A percentile compares a stretch with the other conserved stretches of the same genome.
Conservation (phyloP, 768 basidiomycete species). For the Leccinum longicurvipes region DNA sequence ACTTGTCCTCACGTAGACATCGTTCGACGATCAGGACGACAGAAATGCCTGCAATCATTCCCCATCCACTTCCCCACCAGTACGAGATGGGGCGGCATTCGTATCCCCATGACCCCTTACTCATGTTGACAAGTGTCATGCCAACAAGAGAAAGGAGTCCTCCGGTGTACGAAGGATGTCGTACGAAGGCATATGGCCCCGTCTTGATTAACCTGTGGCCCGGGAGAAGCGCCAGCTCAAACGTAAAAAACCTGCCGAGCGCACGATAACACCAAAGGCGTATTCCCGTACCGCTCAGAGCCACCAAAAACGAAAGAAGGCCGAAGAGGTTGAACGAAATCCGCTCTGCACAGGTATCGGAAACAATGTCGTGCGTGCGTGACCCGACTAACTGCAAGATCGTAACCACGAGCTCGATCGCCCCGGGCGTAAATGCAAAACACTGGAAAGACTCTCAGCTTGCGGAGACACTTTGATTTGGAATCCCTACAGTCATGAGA, state of each 20-base stretch:
- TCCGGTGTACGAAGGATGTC: slow-evolving; percentile 14
- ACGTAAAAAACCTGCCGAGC: slow-evolving; percentile 39
- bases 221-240: slow-evolving; percentile 29
- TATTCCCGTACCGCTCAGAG: slow-evolving; percentile 27
- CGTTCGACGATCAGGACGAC: slow-evolving; percentile 1
- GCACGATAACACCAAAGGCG: slow-evolving; percentile 36
- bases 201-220: slow-evolving; percentile 11
- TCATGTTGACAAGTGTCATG: slow-evolving; percentile 6
- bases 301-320: slow-evolving; percentile 6
- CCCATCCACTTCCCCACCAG: slow-evolving; percentile 12
- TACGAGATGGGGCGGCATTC: slow-evolving; percentile 4
- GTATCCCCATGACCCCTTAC: slow-evolving; percentile 13
- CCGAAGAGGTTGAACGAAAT: slow-evolving; percentile 3
- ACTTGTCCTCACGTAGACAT: slow-evolving; percentile 8
- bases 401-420: not conserved
- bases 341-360: slow-evolving; percentile 3
- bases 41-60: not conserved
- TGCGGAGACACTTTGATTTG: not conserved
- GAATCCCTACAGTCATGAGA: not conserved
- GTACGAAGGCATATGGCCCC: slow-evolving; percentile 12
- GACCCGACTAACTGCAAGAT: not conserved
- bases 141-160: slow-evolving; percentile 2
- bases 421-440: not conserved
- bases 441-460: not conserved
- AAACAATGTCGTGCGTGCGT: not conserved